Evolutionary conservation across 202 grass and related monocot species (phyloP).

Genomic region (Musa balbisiana): DNA sequence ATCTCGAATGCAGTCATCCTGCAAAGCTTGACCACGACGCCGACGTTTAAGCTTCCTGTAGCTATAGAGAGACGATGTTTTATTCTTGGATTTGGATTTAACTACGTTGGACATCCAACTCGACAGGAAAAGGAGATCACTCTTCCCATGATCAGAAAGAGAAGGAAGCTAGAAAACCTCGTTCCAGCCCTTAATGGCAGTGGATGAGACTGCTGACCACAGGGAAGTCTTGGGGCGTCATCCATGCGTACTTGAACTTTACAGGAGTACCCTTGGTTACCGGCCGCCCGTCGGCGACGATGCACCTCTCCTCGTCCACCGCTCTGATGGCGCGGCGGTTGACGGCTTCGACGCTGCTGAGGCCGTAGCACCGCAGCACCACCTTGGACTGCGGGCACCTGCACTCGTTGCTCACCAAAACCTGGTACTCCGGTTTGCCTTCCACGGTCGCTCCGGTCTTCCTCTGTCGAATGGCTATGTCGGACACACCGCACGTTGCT

Average conservation of each 20-base stretch:
- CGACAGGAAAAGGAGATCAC: no score
- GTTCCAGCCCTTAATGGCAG: neutral
- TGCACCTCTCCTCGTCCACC: neutral
- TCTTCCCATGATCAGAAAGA: no score
- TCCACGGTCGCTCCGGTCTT: neutral
- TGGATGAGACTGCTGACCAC: neutral
- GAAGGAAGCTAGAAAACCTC: no score
- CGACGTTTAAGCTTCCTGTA: no score
- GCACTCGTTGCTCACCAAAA: conserved; percentile 10
- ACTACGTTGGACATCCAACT: no score
- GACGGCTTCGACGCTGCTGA: neutral
- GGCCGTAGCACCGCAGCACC: neutral
- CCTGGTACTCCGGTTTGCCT: conserved; percentile 17
- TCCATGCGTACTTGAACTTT: conserved; percentile 12
- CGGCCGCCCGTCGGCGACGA: neutral
- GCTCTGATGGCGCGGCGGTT: neutral
- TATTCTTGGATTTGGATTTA: no score
- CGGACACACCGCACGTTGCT: neutral
- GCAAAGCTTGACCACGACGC: no score
- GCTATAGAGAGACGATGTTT: no score
- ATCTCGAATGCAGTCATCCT: no score
- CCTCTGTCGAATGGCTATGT: neutral
- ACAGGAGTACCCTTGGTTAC: neutral
- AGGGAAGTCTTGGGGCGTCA: neutral
- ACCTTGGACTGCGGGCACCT: neutral